These are phyloP conservation scores for Cudoniella acicularis DNA, from an alignment of 495 filamentous ascomycete genomes.

Conservation along the genomic window DNA sequence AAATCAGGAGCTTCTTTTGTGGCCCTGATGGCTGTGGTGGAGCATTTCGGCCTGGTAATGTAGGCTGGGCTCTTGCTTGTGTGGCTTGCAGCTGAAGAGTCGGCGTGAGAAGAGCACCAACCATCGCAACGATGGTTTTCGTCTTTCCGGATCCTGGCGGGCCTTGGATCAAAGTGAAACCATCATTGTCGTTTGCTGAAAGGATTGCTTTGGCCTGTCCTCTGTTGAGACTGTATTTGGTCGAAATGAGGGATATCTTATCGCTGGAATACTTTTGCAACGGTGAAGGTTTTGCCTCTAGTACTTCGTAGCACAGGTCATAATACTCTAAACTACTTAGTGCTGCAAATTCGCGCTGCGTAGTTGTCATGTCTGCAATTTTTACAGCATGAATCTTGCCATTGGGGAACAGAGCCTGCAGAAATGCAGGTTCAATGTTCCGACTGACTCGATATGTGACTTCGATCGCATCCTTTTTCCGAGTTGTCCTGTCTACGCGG, in stretches of 20 bases:
- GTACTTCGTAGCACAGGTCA: slow-evolving; percentile 87
- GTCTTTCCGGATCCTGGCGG: slow-evolving; percentile 97
- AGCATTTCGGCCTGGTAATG: slow-evolving; percentile 17
- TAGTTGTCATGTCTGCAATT: slow-evolving; percentile 80
- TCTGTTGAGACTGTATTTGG: slow-evolving; percentile 77
- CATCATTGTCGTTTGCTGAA: slow-evolving; percentile 89
- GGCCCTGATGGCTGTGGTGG: background rate
- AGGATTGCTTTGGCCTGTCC: slow-evolving; percentile 92
- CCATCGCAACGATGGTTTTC: slow-evolving; percentile 95
- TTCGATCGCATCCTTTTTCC: slow-evolving; percentile 75
- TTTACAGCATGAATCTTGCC: slow-evolving; percentile 70
- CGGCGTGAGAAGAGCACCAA: slow-evolving; percentile 75
- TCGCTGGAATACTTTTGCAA: slow-evolving; percentile 74
- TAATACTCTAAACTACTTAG: slow-evolving; percentile 89
- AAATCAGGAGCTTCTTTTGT: slow-evolving; percentile 84
- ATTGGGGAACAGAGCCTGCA: slow-evolving; percentile 52
- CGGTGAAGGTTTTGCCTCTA: slow-evolving; percentile 83
- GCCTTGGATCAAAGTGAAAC: slow-evolving; percentile 92
- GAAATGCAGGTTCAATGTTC: slow-evolving; percentile 45
- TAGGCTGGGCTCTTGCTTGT: slow-evolving; percentile 48
- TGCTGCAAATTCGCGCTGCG: slow-evolving; percentile 93
- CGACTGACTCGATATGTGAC: slow-evolving; percentile 75
- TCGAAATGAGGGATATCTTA: slow-evolving; percentile 59
- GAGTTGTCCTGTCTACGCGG: slow-evolving; percentile 70
- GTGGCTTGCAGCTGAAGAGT: slow-evolving; percentile 45